A percentile compares a stretch with the other conserved stretches of the same genome.
These are phyloP conservation scores for Lophiostoma macrostomum DNA, from an alignment of 495 filamentous ascomycete genomes.

Conservation along the genomic window DNA sequence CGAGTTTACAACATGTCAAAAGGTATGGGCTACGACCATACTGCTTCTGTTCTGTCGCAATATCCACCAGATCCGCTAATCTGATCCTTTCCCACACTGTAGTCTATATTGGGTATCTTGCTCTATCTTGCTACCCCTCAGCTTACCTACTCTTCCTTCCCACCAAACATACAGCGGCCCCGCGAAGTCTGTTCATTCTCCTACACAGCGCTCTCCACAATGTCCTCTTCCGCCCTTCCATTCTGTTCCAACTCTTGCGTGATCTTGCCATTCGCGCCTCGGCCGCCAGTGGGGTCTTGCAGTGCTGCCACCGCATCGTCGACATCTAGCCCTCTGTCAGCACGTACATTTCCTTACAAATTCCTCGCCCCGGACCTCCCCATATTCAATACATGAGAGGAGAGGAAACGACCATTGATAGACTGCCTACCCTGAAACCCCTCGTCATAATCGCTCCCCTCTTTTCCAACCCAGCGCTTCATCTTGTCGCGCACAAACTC, in stretches of 20 bases:
- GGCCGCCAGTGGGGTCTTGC: constrained; percentile 40
- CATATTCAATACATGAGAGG: no score
- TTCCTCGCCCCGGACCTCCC: no score
- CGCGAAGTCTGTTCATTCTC: not conserved
- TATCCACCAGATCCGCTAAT: no score
- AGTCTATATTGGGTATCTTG: no score
- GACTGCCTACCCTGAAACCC: constrained; percentile 36
- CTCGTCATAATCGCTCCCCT: no score
- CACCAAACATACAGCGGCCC: no score
- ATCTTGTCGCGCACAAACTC: constrained; percentile 39
- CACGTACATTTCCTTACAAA: constrained; percentile 2
- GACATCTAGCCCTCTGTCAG: constrained; percentile 36
- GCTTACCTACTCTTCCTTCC: no score
- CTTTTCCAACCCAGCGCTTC: constrained; percentile 35
- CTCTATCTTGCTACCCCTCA: no score
- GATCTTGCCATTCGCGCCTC: constrained; percentile 40
- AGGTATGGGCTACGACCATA: no score
- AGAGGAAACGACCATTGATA: constrained; percentile 12
- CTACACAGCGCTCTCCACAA: constrained; percentile 41
- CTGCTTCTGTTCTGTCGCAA: no score
- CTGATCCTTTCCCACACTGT: no score
- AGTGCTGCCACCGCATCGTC: constrained; percentile 37
- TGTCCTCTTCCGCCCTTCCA: constrained; percentile 29
- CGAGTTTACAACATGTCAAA: no score
- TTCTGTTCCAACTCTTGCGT: constrained; percentile 34